Evolutionary conservation across 2,329 filamentous ascomycete genomes (phyloP).

Genomic region (Graphium sp.): DNA sequence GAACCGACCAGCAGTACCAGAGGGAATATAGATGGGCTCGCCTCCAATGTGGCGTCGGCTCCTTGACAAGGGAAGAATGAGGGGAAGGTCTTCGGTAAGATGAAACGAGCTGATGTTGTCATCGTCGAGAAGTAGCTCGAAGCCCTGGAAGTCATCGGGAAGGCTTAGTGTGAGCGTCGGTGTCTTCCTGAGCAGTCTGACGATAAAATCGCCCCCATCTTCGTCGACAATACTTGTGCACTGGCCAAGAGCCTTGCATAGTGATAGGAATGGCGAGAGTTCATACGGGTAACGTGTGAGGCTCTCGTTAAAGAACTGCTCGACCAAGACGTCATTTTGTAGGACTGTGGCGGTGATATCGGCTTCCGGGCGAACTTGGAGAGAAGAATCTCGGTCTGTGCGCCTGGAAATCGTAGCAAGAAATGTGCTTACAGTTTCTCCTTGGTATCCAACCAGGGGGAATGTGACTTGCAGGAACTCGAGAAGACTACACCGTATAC

Average conservation of each 20-base stretch:
- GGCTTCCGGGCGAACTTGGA: constrained; percentile 11
- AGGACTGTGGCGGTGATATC: constrained; percentile 25
- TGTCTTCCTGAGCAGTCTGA: constrained; percentile 50
- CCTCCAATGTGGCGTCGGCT: constrained; percentile 15
- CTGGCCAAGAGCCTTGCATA: constrained; percentile 14
- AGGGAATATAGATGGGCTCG: constrained; percentile 43
- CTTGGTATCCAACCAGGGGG: constrained; percentile 53
- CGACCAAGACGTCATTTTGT: constrained; percentile 35
- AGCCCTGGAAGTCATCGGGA: constrained; percentile 55
- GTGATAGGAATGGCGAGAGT: constrained; percentile 17
- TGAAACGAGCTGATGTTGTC: constrained; percentile 68
- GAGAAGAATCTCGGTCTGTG: constrained; percentile 35
- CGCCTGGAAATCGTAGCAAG: constrained; percentile 45
- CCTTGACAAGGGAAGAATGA: constrained; percentile 28
- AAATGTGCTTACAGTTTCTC: constrained; percentile 50
- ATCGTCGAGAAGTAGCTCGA: constrained; percentile 67
- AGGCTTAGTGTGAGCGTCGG: constrained; percentile 63
- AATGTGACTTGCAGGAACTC: constrained; percentile 54
- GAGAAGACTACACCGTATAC: constrained; percentile 47
- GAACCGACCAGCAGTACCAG: constrained; percentile 52
- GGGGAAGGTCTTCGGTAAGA: constrained; percentile 43
- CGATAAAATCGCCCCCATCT: constrained; percentile 19
- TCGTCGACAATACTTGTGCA: constrained; percentile 9
- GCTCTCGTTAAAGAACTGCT: constrained; percentile 7
- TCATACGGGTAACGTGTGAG: constrained; percentile 17